Conservation (phyloP, 306 rosid species). For the Rubus parviflorus region DNA sequence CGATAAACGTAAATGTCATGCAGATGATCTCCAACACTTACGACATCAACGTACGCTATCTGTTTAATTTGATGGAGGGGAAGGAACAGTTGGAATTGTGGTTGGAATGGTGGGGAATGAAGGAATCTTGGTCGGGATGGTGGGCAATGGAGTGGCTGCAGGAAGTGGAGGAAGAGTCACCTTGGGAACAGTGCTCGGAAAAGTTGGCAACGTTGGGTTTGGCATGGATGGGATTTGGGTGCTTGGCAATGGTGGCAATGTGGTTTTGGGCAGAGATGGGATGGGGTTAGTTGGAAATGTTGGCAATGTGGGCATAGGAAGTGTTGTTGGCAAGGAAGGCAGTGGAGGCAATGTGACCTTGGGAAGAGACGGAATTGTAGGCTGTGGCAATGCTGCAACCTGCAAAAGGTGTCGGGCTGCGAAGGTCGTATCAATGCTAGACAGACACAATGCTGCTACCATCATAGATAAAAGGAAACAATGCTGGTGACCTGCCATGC, state of each 20-base stretch:
- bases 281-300: conserved; percentile 20
- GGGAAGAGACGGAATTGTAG: conserved; percentile 26
- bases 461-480: conserved; percentile 1
- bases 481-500: conserved; percentile 20
- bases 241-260: conserved; percentile 30
- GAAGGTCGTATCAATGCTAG: conserved; percentile 21
- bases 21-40: not conserved
- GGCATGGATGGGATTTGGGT: conserved; percentile 19
- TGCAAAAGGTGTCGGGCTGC: conserved; percentile 38
- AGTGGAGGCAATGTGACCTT: conserved; percentile 19
- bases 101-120: conserved; percentile 25
- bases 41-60: not conserved
- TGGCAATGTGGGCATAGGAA: conserved; percentile 26
- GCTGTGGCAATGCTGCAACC: conserved; percentile 29
- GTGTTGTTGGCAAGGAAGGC: conserved; percentile 12
- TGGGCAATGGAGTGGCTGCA: conserved; percentile 18
- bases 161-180: conserved; percentile 22
- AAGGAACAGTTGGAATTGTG: conserved; percentile 15
- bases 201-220: not conserved
- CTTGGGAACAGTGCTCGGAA: conserved; percentile 18
- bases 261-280: conserved; percentile 19
- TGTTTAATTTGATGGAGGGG: conserved; percentile 29
- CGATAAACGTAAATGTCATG: not conserved
- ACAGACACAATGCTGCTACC: conserved; percentile 20
- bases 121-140: not conserved